These are phyloP conservation scores for Tardiomyces depauwii DNA, from an alignment of 1,139 yeast genomes.

Conservation along the genomic window DNA sequence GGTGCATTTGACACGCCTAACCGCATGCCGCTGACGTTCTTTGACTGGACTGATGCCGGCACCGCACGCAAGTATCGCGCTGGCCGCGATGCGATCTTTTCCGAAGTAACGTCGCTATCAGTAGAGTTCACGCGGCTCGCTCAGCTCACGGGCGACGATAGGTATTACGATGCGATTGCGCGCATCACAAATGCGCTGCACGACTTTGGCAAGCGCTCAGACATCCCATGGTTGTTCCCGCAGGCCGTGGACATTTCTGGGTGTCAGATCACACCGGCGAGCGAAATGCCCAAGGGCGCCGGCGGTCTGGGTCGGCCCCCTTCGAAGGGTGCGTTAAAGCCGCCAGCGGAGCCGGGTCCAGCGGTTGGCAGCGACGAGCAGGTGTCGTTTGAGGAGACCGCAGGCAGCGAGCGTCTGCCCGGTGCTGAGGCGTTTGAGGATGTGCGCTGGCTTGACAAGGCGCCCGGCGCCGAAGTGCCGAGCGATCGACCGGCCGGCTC, in stretches of 20 bases:
- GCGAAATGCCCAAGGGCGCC: too few relatives aligned
- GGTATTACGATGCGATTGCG: constrained; percentile 36
- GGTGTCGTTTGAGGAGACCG: too few relatives aligned
- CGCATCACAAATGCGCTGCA: constrained; percentile 32
- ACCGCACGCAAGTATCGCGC: constrained; percentile 18
- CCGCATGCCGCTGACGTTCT: constrained; percentile 57
- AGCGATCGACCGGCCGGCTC: too few relatives aligned
- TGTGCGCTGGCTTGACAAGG: too few relatives aligned
- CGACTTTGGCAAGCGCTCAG: constrained; percentile 23
- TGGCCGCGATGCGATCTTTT: constrained; percentile 35
- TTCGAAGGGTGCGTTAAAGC: too few relatives aligned
- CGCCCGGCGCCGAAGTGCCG: too few relatives aligned
- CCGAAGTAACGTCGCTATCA: constrained; percentile 59
- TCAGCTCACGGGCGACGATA: constrained; percentile 49
- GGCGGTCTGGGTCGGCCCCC: too few relatives aligned
- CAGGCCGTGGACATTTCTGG: constrained; percentile 39
- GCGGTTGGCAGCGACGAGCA: too few relatives aligned
- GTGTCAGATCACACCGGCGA: constrained; percentile 22
- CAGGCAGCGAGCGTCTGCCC: too few relatives aligned
- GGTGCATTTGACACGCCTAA: constrained; percentile 65
- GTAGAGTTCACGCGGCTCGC: constrained; percentile 61
- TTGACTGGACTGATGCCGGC: constrained; percentile 40
- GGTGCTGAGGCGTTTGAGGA: too few relatives aligned
- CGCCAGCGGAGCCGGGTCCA: too few relatives aligned
- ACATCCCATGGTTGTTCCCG: constrained; percentile 34